Evolutionary conservation across 768 basidiomycete genomes (phyloP).

Genomic region (Tremella yokohamensis): DNA sequence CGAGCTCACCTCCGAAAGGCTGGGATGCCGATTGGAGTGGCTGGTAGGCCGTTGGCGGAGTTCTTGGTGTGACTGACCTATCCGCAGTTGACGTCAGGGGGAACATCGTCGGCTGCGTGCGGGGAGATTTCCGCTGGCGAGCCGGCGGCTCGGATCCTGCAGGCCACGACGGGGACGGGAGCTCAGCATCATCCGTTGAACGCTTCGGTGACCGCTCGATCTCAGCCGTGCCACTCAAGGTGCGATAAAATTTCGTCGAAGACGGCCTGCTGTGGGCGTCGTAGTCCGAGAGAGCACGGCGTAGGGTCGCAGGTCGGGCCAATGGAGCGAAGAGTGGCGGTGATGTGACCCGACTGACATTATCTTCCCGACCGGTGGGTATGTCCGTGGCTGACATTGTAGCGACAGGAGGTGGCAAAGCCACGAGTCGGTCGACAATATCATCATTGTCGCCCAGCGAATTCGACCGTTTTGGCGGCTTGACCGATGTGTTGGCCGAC

Average conservation of each 20-base stretch:
- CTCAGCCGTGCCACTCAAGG: conserved; percentile 21
- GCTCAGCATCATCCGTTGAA: conserved; percentile 16
- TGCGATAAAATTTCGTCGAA: conserved; percentile 17
- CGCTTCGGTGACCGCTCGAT: conserved; percentile 27
- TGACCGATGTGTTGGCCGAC: too few relatives aligned
- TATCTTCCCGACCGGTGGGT: neutral
- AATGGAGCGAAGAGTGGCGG: conserved; percentile 29
- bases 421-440: conserved; percentile 3
- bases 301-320: conserved; percentile 26
- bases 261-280: conserved; percentile 18
- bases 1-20: neutral
- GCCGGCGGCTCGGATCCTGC: neutral
- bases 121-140: neutral
- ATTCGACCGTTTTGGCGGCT: too few relatives aligned
- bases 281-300: conserved; percentile 39
- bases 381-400: neutral
- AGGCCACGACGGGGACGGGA: conserved; percentile 15
- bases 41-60: neutral
- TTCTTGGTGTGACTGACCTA: neutral
- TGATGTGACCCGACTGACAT: conserved; percentile 14
- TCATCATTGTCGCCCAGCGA: too few relatives aligned
- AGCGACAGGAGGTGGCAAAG: conserved; percentile 19
- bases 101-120: neutral
- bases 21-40: neutral
- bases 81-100: neutral